Percentiles rank a stretch among this genome's conserved stretches.
phyloP scores from a whole-genome alignment of 306 rosid genomes.

The Quercus suber region DNA sequence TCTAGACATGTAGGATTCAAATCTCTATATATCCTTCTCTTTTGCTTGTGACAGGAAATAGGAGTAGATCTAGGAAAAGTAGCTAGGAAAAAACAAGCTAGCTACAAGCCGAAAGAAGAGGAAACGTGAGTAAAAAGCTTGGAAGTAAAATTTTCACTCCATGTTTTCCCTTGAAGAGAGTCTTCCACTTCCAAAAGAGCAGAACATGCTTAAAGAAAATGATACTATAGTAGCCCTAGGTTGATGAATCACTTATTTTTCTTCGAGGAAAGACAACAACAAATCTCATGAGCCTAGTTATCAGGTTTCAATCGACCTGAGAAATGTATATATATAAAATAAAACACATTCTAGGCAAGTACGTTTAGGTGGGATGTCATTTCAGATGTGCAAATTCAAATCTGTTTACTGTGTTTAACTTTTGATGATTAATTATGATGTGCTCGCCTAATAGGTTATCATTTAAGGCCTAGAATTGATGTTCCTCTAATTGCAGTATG shows the following conservation, averaged over 20 bases:
- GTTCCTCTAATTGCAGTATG: constrained; percentile 56
- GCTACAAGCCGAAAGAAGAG: background rate
- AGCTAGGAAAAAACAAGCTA: too few relatives aligned
- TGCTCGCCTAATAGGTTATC: constrained; percentile 2
- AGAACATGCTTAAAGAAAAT: background rate
- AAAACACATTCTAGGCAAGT: too few relatives aligned
- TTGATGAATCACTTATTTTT: background rate
- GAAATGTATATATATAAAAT: too few relatives aligned
- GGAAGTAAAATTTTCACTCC: background rate
- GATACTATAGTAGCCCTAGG: background rate
- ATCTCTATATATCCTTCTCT: background rate
- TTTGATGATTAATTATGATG: background rate
- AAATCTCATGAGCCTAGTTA: too few relatives aligned
- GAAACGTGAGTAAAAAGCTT: background rate
- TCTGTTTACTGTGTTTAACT: background rate
- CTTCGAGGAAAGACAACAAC: too few relatives aligned
- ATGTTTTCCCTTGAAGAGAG: background rate
- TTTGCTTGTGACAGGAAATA: background rate
- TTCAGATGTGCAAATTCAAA: background rate
- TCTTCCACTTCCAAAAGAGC: background rate
- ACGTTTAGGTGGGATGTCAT: too few relatives aligned
- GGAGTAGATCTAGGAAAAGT: background rate
- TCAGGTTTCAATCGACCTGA: too few relatives aligned
- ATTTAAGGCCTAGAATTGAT: constrained; percentile 21
- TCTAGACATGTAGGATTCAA: too few relatives aligned